Evolutionary conservation across 148 eudicot species (phyloP).

Genomic region (Fallopia convolvulus): DNA sequence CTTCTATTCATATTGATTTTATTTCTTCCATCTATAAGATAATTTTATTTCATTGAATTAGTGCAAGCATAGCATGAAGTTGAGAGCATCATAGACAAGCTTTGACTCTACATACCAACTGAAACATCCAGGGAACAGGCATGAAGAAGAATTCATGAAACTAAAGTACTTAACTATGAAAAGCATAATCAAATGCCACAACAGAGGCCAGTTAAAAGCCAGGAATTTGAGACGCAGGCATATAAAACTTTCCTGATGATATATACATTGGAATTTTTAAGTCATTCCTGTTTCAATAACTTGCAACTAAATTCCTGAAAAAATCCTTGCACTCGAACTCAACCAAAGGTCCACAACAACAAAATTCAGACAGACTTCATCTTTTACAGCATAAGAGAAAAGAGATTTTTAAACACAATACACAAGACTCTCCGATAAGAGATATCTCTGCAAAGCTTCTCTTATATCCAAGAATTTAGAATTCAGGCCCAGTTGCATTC

Average conservation of each 20-base stretch:
- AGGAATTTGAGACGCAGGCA: not conserved
- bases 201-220: not conserved
- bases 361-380: not conserved
- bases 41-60: not conserved
- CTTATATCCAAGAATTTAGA: not conserved
- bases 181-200: too few relatives aligned
- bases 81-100: not conserved
- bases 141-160: not conserved
- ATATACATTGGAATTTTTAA: too few relatives aligned
- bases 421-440: not conserved
- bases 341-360: not conserved
- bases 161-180: not conserved
- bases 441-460: not conserved
- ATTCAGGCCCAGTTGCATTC: not conserved
- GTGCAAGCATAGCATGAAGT: too few relatives aligned
- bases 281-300: not conserved
- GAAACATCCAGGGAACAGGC: not conserved
- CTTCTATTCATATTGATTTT: not conserved
- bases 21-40: not conserved
- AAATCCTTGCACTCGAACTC: not conserved
- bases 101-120: not conserved
- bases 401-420: not conserved
- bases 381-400: not conserved
- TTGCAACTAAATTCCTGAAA: not conserved
- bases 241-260: too few relatives aligned